Conservation (phyloP, 108 stramenopile species). For the Nitzschia sp. region DNA sequence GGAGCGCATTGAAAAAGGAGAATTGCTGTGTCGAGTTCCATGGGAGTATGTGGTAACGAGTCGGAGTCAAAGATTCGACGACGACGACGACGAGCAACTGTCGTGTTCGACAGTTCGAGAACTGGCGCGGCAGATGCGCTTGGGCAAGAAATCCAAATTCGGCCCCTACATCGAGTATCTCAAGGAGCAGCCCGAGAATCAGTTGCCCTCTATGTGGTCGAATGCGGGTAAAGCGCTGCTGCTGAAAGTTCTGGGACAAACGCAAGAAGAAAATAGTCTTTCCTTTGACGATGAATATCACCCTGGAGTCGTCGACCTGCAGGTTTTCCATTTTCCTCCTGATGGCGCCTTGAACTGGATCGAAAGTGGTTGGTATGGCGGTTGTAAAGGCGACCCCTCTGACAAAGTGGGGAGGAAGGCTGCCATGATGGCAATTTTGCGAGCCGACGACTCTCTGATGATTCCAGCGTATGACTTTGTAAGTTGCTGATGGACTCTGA, state of each 20-base stretch:
- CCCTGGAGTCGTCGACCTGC: background rate
- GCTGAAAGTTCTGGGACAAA: conserved; percentile 22
- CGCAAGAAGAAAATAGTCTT: background rate
- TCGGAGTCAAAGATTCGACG: background rate
- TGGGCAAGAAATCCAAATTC: conserved; percentile 31
- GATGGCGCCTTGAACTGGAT: background rate
- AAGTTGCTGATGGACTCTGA: conserved; percentile 10
- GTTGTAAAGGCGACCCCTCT: conserved; percentile 33
- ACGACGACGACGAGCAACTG: conserved; percentile 12
- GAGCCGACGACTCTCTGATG: conserved; percentile 54
- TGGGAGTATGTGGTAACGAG: conserved; percentile 7
- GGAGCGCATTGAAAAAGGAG: conserved; percentile 28
- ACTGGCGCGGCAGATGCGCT: conserved; percentile 14
- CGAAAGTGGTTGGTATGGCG: conserved; percentile 9
- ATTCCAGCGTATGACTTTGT: conserved; percentile 59
- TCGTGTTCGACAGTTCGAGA: conserved; percentile 23
- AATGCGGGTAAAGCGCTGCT: conserved; percentile 43
- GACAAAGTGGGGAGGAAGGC: conserved; percentile 40
- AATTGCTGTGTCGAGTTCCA: conserved; percentile 36
- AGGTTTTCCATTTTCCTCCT: background rate
- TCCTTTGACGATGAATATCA: background rate
- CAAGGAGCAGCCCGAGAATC: conserved; percentile 18
- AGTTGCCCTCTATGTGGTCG: conserved; percentile 53
- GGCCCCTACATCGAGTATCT: conserved; percentile 76
- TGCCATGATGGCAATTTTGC: conserved; percentile 45